Base-by-base conservation (phyloP, 352 stramenopile genomes). In the Globisporangium heterothallicum region DNA sequence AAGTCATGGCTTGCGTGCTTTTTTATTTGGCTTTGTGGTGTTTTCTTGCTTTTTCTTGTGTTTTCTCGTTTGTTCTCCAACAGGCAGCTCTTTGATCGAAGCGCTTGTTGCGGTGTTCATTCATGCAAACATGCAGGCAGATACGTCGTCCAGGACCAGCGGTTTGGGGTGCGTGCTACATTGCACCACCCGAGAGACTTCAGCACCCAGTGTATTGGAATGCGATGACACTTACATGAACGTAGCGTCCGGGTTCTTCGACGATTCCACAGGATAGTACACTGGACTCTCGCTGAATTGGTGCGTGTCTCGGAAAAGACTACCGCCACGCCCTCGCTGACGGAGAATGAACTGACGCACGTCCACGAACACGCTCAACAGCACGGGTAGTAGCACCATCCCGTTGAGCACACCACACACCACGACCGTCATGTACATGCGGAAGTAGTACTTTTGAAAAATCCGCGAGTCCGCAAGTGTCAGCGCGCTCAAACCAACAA, bases 381-480 rank as follows among this genome's bases (percentile, higher is more conserved):
- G 24, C 32, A 85, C 68, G 1, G 64, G 81, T 18, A 92, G 53
- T 44, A 92, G 42, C 35, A 85, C 36, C 63, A 88, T 75, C 19
- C 78, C 79, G 50, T 88, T 90, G 30, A 95, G 75, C 18, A 87
- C 78, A 27, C 85, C 86, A 44, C 83, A 85, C 22, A 88, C 52
- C 34, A 96, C 74, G 16, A 88, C 72, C 18, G 58, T 61, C 68
- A 92, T 85, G 68, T 95, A 95, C 85, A 95, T 95, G 49, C 85
- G 76, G 64, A 94, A 95, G 65, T 92, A 95, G 63, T 95, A 96
- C 56, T 94, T 84, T 55, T 87, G 82, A 59, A 95, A 95, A 48
- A 96, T 69, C 22, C 82, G 78, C 59, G 72, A 90, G 42, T 85
- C 64, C n/a, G 87, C 85, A 25, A 95, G 73, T 18, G 77, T 84